Base-by-base conservation (phyloP, 2,329 filamentous ascomycete species). In the Cladosporium austrohemisphaericum region DNA sequence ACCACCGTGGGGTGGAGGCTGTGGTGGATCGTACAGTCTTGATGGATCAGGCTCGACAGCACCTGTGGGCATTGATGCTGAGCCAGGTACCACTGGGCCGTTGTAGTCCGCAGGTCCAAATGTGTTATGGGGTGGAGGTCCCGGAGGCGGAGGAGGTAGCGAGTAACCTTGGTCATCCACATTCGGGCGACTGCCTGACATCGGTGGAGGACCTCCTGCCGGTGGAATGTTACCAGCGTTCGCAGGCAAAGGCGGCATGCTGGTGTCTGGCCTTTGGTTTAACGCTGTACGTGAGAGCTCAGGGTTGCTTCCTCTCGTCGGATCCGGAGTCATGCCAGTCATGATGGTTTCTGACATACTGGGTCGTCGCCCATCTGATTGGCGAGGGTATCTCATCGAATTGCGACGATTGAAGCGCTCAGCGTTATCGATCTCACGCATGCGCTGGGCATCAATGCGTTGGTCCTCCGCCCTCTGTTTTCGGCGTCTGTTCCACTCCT, bases 391-490 rank as follows among this genome's bases (percentile, higher is more conserved):
- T 33, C 58, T 56, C 35, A 53, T 49, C 1, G 60, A 60, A 26
- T 59, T 60, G 14, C 62, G 61, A 10, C 63, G 60, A 37, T 66
- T 66, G 54, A 60, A 67, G n/a, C 51, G 49, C 13, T 64, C 57
- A 31, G 65, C 61, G n/a, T 71, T 69, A 18, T 71, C 63, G n/a
- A 72, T 66, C 10, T 74, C 69, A 53, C 74, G 74, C 52, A 68
- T 71, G 46, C 72, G 72, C 50, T 77, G 66, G 36, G 72, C 72
- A 43, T 77, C 78, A 4, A 86, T 78, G 18, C 81, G 78, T 46
- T 81, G 76, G 56, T 83, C 74, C 49, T 84, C 79, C 49, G 65
- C 81, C 65, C 56, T 79, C 70, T 64, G 84, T 75, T 62, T 77
- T 70, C 64, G 74, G 65, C 57, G 79, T 73, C 63, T 65, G 50